Conservation (phyloP, 345 rosid genomes). For the Syzygium aqueum region DNA sequence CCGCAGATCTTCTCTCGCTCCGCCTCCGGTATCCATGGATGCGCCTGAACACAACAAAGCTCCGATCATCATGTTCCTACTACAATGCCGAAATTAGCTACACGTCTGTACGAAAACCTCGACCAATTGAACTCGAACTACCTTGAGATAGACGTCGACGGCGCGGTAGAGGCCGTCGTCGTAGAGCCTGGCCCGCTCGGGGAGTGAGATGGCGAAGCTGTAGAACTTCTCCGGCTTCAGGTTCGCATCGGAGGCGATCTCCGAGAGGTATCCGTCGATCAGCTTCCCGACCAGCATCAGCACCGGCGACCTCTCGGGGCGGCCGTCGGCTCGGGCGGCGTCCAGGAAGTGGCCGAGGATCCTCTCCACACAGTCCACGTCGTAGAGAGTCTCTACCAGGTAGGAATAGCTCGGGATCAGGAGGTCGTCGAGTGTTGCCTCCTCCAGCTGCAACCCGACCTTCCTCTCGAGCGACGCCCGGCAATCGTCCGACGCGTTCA, state of each 20-base stretch:
- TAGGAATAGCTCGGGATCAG: constrained; percentile 93
- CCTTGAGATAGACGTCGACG: constrained; percentile 93
- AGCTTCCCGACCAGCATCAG: constrained; percentile 84
- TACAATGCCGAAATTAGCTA: background rate
- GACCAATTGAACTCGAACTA: background rate
- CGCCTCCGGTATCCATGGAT: constrained; percentile 75
- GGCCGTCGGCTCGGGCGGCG: constrained; percentile 20
- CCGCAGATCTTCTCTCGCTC: constrained; percentile 88
- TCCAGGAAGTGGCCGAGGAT: constrained; percentile 64
- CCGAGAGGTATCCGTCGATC: constrained; percentile 84
- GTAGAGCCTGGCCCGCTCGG: constrained; percentile 78
- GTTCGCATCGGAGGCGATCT: constrained; percentile 89
- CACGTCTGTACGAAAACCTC: background rate
- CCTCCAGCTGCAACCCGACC: constrained; percentile 76
- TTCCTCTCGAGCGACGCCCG: constrained; percentile 61
- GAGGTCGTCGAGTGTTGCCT: constrained; percentile 80
- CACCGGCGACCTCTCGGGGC: constrained; percentile 28
- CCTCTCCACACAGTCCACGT: constrained; percentile 90
- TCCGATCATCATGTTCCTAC: background rate
- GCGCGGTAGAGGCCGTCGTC: constrained; percentile 98
- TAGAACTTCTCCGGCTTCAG: constrained; percentile 73
- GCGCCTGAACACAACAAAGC: constrained; percentile 39
- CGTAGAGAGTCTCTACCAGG: constrained; percentile 85
- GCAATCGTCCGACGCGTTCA: constrained; percentile 63
- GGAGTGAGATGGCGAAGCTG: constrained; percentile 59